Evolutionary conservation across 352 stramenopile genomes (phyloP).

Genomic region (Elongisporangium senticosum): DNA sequence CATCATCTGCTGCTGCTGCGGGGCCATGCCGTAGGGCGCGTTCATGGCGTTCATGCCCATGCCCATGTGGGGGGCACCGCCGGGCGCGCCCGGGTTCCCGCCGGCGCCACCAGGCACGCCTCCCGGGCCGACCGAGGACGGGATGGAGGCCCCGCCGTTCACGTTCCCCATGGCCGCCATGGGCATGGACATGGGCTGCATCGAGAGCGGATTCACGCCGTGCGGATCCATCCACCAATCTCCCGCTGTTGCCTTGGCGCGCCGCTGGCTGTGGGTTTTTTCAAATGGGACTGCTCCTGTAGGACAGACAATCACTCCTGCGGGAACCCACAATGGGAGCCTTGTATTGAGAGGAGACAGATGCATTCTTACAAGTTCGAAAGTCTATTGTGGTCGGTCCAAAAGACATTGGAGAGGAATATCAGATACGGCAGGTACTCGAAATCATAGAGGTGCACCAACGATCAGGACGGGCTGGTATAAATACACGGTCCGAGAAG

Average conservation of each 20-base stretch:
- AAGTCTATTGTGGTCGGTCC: background rate
- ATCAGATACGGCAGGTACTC: slow-evolving; percentile 2
- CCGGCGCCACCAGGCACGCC: slow-evolving; percentile 5
- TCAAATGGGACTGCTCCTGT: background rate
- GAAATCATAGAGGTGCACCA: slow-evolving; percentile 2
- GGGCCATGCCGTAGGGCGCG: slow-evolving; percentile 31
- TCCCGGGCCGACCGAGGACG: background rate
- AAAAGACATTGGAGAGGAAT: slow-evolving; percentile 1
- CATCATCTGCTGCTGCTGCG: slow-evolving; percentile 52
- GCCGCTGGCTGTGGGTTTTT: background rate
- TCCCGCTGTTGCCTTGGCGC: slow-evolving; percentile 1
- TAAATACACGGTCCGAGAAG: background rate
- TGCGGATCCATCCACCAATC: slow-evolving; percentile 44
- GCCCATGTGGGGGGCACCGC: slow-evolving; percentile 31
- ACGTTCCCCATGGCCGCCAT: slow-evolving; percentile 22
- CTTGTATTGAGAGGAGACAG: background rate
- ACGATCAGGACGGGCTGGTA: background rate
- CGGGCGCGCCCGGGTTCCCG: slow-evolving; percentile 19
- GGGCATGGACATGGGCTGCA: slow-evolving; percentile 63
- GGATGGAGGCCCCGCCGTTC: slow-evolving; percentile 3
- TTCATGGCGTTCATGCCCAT: slow-evolving; percentile 50
- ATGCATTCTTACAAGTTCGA: background rate
- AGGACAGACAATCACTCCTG: background rate
- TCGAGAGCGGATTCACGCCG: slow-evolving; percentile 57
- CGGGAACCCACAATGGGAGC: background rate